Evolutionary conservation across 805 yeast species (phyloP).

Genomic region (Barnettozyma californica): DNA sequence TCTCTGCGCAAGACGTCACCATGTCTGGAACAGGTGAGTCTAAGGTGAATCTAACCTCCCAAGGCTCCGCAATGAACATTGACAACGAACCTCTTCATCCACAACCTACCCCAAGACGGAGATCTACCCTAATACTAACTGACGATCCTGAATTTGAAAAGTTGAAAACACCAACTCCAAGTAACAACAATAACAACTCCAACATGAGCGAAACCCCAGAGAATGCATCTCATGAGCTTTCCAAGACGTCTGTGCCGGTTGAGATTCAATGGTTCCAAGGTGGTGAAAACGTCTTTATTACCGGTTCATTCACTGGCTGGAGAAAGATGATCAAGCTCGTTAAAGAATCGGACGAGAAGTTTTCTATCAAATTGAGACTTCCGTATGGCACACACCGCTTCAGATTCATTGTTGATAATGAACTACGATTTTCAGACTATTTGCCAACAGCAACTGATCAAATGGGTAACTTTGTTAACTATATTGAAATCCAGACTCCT

Average conservation of each 20-base stretch:
- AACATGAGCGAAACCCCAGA: constrained; percentile 1
- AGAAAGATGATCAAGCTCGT: constrained; percentile 90
- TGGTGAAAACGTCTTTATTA: constrained; percentile 91
- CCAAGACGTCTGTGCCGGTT: constrained; percentile 34
- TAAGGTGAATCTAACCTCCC: constrained; percentile 18
- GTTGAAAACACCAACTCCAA: constrained; percentile 32
- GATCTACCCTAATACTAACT: constrained; percentile 65
- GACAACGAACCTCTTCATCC: constrained; percentile 11
- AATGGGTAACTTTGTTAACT: constrained; percentile 92
- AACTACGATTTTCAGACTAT: constrained; percentile 78
- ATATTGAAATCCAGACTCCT: constrained; percentile 59
- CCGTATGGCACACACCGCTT: constrained; percentile 93
- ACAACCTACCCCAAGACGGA: constrained; percentile 39
- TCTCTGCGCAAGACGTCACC: constrained; percentile 22
- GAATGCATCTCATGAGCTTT: constrained; percentile 4
- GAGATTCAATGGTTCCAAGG: constrained; percentile 93
- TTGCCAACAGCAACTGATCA: constrained; percentile 97
- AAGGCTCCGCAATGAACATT: constrained; percentile 23
- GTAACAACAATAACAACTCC: constrained; percentile 21
- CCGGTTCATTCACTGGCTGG: constrained; percentile 98
- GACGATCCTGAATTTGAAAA: constrained; percentile 60
- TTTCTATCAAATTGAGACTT: constrained; percentile 65
- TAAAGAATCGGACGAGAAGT: constrained; percentile 45
- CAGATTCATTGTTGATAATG: constrained; percentile 91
- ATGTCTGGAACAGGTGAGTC: constrained; percentile 25